Evolutionary conservation across 2,329 filamentous ascomycete genomes (phyloP).

Genomic region (Diaporthe sp.): DNA sequence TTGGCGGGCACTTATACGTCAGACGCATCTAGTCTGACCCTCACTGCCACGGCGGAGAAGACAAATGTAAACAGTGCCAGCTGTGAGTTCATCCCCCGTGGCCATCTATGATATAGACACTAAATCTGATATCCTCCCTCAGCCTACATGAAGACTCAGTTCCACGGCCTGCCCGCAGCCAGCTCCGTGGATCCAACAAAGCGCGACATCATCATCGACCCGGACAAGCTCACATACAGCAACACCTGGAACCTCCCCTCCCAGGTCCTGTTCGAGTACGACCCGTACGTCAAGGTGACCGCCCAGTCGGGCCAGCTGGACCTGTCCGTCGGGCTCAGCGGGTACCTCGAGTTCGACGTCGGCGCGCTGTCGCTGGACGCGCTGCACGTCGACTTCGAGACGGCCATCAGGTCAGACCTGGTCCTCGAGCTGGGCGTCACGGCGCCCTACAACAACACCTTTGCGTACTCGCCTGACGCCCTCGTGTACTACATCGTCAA

Average conservation of each 20-base stretch:
- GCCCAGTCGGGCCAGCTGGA: conserved; percentile 54
- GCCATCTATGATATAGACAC: no score
- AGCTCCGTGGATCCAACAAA: conserved; percentile 12
- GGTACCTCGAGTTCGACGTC: conserved; percentile 58
- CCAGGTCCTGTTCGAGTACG: conserved; percentile 32
- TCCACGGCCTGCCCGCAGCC: conserved; percentile 33
- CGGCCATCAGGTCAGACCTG: conserved; percentile 53
- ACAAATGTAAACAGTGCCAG: conserved; percentile 2
- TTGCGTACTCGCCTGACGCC: conserved; percentile 53
- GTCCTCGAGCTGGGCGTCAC: conserved; percentile 53
- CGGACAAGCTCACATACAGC: conserved; percentile 16
- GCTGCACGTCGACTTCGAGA: conserved; percentile 60
- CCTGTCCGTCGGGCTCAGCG: conserved; percentile 56
- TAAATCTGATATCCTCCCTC: not conserved
- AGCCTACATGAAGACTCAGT: conserved; percentile 38
- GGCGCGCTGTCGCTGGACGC: conserved; percentile 50
- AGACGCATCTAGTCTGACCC: not conserved
- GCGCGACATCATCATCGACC: conserved; percentile 27
- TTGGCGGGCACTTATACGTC: conserved; percentile 14
- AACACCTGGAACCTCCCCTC: conserved; percentile 31
- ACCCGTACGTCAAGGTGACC: conserved; percentile 51
- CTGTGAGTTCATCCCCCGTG: not conserved
- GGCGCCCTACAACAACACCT: conserved; percentile 51
- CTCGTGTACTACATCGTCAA: conserved; percentile 55
- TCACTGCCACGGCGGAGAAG: conserved; percentile 34